phyloP scores from a whole-genome alignment of 2,329 filamentous ascomycete genomes.

The Emericellopsis cladophorae region DNA sequence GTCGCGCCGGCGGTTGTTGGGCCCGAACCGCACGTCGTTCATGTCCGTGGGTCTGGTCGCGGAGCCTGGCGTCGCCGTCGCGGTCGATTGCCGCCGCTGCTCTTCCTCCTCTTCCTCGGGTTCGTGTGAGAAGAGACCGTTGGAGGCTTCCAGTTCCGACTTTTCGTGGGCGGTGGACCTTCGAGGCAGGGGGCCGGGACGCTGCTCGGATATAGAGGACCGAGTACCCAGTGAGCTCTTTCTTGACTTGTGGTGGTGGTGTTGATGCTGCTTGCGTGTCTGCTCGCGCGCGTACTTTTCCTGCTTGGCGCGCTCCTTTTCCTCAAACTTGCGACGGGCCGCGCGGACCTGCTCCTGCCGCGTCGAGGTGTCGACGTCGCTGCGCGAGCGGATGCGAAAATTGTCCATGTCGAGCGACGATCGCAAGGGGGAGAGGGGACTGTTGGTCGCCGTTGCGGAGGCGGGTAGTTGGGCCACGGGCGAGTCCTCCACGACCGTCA shows the following conservation, averaged over 20 bases:
- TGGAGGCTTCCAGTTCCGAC: neutral
- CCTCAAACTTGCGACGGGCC: conserved; percentile 50
- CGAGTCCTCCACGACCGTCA: conserved; percentile 19
- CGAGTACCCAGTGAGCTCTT: conserved; percentile 2
- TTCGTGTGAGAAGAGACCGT: too few relatives aligned
- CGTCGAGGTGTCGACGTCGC: conserved; percentile 41
- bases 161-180: conserved; percentile 11
- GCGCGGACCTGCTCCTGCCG: conserved; percentile 45
- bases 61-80: conserved; percentile 13
- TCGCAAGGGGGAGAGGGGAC: conserved; percentile 38
- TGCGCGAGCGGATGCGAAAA: conserved; percentile 48
- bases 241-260: conserved; percentile 12
- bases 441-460: conserved; percentile 11
- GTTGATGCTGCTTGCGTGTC: conserved; percentile 43
- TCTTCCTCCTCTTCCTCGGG: too few relatives aligned
- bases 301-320: conserved; percentile 47
- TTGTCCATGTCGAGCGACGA: conserved; percentile 43
- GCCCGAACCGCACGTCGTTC: conserved; percentile 3
- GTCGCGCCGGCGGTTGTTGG: conserved; percentile 14
- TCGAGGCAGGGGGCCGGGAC: conserved; percentile 13
- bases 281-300: conserved; percentile 50
- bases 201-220: conserved; percentile 16
- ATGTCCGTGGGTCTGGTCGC: conserved; percentile 10
- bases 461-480: conserved; percentile 16
- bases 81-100: conserved; percentile 12